Conservation (phyloP, 2,329 filamentous ascomycete genomes). For the Colletotrichum sp. region DNA sequence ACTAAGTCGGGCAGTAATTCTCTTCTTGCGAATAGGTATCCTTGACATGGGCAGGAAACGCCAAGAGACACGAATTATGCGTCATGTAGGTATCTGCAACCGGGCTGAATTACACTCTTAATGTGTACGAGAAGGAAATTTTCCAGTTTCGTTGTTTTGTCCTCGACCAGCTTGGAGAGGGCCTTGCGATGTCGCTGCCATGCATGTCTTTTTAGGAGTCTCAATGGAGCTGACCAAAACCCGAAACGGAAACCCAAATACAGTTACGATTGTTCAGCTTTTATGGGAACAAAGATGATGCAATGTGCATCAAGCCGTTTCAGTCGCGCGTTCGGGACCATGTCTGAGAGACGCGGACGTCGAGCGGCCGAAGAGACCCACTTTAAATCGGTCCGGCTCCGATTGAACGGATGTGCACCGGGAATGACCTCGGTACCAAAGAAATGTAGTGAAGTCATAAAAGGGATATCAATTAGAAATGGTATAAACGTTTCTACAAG, state of each 20-base stretch:
- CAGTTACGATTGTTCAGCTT: no score
- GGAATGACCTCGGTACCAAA: neutral
- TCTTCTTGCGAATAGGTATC: neutral
- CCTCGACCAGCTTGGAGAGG: neutral
- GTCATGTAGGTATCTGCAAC: neutral
- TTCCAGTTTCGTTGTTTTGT: neutral
- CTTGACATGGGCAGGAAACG: neutral
- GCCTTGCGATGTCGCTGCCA: neutral
- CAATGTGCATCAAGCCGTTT: no score
- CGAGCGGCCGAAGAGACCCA: accelerated
- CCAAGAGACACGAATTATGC: neutral
- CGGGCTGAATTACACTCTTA: no score
- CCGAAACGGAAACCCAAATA: neutral
- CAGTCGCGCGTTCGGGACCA: no score
- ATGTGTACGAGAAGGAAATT: no score
- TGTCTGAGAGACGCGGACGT: no score
- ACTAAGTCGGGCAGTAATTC: neutral
- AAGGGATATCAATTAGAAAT: neutral
- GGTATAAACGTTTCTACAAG: neutral
- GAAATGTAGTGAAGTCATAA: neutral
- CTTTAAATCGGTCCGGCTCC: neutral
- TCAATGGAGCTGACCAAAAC: neutral
- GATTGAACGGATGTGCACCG: neutral
- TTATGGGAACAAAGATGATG: no score
- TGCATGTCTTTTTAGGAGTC: neutral